These are phyloP conservation scores for Pythium plurisporium DNA, from an alignment of 352 stramenopile species.

Conservation along the genomic window DNA sequence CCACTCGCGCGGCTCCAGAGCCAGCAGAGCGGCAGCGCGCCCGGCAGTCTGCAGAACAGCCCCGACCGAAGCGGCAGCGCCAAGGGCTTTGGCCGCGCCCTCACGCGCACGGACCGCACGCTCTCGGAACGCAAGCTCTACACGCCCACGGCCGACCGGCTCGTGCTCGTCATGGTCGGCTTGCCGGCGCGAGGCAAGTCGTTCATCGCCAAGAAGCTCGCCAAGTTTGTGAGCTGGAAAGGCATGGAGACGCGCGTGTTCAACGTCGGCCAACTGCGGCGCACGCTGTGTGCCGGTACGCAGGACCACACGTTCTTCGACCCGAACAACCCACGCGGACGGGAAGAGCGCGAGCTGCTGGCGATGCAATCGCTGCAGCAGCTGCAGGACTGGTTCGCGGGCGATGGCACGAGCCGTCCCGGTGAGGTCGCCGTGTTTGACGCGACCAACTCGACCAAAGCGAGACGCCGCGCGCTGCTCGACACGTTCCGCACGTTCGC, in stretches of 20 bases:
- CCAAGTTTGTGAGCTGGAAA: conserved; percentile 80
- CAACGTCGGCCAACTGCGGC: conserved; percentile 93
- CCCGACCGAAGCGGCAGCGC: conserved; percentile 3
- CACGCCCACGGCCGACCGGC: conserved; percentile 87
- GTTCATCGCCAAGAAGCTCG: conserved; percentile 92
- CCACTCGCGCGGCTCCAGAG: conserved; percentile 6
- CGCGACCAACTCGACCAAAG: conserved; percentile 87
- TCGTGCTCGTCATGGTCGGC: conserved; percentile 95
- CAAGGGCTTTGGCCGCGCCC: conserved; percentile 13
- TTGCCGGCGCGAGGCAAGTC: conserved; percentile 94
- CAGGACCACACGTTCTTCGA: conserved; percentile 92
- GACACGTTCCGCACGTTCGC: conserved; percentile 63
- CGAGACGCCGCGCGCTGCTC: conserved; percentile 40
- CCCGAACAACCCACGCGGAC: conserved; percentile 78
- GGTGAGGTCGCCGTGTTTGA: conserved; percentile 90
- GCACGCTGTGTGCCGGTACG: conserved; percentile 60
- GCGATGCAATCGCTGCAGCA: conserved; percentile 73
- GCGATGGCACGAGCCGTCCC: conserved; percentile 21
- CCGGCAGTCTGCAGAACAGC: conserved; percentile 22
- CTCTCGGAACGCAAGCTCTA: conserved; percentile 73
- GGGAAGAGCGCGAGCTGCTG: conserved; percentile 71
- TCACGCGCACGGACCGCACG: conserved; percentile 25
- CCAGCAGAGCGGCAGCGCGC: conserved; percentile 10
- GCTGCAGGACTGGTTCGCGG: conserved; percentile 59
- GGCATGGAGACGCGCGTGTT: conserved; percentile 86